phyloP scores from a whole-genome alignment of 352 stramenopile species.

The Thalassiosira ordinaria region DNA sequence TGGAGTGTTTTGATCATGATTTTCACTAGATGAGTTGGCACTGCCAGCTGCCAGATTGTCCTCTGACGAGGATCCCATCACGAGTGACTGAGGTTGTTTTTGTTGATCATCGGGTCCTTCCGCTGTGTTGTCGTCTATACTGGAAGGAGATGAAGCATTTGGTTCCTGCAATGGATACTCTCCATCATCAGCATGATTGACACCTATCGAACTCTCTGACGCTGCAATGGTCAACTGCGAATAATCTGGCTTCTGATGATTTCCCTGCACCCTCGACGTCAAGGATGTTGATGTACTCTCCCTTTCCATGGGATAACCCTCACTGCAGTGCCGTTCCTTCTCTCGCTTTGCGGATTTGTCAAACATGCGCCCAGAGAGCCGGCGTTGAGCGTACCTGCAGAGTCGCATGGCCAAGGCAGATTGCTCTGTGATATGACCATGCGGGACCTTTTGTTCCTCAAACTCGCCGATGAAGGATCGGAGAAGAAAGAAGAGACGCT shows the following conservation, averaged over 20 bases:
- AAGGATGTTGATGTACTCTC: slow-evolving; percentile 37
- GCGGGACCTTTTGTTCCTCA: slow-evolving; percentile 35
- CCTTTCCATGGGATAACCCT: slow-evolving; percentile 44
- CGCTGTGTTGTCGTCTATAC: slow-evolving; percentile 12
- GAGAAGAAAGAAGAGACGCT: slow-evolving; percentile 63
- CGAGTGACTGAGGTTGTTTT: not conserved
- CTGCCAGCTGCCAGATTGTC: slow-evolving; percentile 10
- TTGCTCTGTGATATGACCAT: slow-evolving; percentile 18
- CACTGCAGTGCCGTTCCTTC: slow-evolving; percentile 22
- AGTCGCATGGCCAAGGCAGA: slow-evolving; percentile 28
- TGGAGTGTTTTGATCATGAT: slow-evolving; percentile 27
- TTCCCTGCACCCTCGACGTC: slow-evolving; percentile 18
- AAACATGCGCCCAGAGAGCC: slow-evolving; percentile 49
- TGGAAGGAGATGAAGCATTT: slow-evolving; percentile 9
- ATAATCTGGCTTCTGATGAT: no score
- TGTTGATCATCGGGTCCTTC: not conserved
- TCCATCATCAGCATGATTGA: slow-evolving; percentile 1
- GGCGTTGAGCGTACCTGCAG: slow-evolving; percentile 44
- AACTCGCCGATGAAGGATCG: slow-evolving; percentile 53
- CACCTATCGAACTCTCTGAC: slow-evolving; percentile 35
- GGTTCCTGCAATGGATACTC: slow-evolving; percentile 22
- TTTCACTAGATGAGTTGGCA: slow-evolving; percentile 12
- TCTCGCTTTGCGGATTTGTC: slow-evolving; percentile 32
- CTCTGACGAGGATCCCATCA: slow-evolving; percentile 9
- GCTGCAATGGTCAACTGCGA: slow-evolving; percentile 26